Evolutionary conservation across 1,284 basidiomycete genomes (phyloP).

Genomic region (Porogramme epimiltina): DNA sequence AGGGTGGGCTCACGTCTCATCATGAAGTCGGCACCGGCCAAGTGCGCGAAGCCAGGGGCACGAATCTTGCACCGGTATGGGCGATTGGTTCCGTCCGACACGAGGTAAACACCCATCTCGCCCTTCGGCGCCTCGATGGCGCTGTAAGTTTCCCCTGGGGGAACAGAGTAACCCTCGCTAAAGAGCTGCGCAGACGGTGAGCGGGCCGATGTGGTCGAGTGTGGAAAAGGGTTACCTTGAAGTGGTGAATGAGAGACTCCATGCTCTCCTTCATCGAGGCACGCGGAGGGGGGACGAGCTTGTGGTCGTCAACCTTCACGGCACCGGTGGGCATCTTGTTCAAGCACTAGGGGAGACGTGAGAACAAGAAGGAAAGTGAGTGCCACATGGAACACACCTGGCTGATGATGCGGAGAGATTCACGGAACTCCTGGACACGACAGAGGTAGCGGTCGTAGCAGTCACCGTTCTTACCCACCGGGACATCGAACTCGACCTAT

Average conservation of each 20-base stretch:
- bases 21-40: constrained; percentile 94
- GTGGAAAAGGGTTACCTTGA: constrained; percentile 66
- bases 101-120: constrained; percentile 97
- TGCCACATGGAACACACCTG: too few relatives aligned
- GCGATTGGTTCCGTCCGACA: constrained; percentile 92
- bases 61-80: constrained; percentile 96
- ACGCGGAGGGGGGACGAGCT: constrained; percentile 95
- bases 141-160: constrained; percentile 95
- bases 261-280: constrained; percentile 99
- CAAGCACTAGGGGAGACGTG: too few relatives aligned
- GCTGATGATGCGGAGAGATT: constrained; percentile 88
- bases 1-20: constrained; percentile 70
- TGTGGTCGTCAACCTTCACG: constrained; percentile 96
- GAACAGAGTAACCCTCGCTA: constrained; percentile 97
- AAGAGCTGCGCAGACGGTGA: constrained; percentile 61
- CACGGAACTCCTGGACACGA: constrained; percentile 97
- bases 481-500: constrained; percentile 93
- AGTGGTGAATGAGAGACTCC: constrained; percentile 98
- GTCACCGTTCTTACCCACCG: constrained; percentile 95
- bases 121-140: constrained; percentile 99
- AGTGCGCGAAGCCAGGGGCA: constrained; percentile 91
- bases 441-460: constrained; percentile 97
- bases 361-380: too few relatives aligned
- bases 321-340: constrained; percentile 98
- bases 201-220: constrained; percentile 10